Base-by-base conservation (phyloP, 2,329 filamentous ascomycete species). In the Colletotrichum gigasporum region DNA sequence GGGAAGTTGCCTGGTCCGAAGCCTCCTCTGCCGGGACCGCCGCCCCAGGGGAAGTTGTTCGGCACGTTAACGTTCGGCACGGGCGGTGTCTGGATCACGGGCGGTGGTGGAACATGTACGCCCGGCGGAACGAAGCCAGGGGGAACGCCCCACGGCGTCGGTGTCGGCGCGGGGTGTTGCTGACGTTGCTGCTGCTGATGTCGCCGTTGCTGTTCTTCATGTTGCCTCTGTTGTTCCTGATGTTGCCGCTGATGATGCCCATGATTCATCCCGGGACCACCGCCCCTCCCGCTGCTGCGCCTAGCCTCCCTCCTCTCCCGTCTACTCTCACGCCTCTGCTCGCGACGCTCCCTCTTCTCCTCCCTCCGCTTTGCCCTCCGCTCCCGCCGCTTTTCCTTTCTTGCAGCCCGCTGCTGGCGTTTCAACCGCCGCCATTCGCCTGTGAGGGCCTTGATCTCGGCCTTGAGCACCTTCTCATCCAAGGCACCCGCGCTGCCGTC, bases 361-460 rank as follows among this genome's bases (percentile, higher is more conserved):
- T 70, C 73, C 44, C 69, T 76, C 9, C 70, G 69, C 42, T 68
- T 69, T 53, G 67, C 67, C 20, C 71, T 72, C 3, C 72, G 68
- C 42, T 74, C 71, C 22, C 71, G 74, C 55, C 72, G 78, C 9
- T 70, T 70, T 2, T 76, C 72, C 56, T 70, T 76, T 45, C 71
- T 72, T 41, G 71, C 67, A 18, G 71, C 71, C 56, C 70, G 73
- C 58, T 74, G 72, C 60, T 76, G 65, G 52, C 70, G 72, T 44
- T 70, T 74, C 41, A 71, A 64, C 59, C 70, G 69, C 59, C 79
- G 81, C 75, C 83, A 86, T 56, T 79, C 72, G 39, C 77, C 73
- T 54, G 77, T 76, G 26, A 87, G 71, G 3, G 70, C 71, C 67
- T 80, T 83, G 58, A 86, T 75, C 54, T 86, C 74, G 1, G 70